A percentile compares a stretch with the other conserved stretches of the same genome.
phyloP scores from a whole-genome alignment of 2,329 filamentous ascomycete species.

The Sarocladiaceae sp. region DNA sequence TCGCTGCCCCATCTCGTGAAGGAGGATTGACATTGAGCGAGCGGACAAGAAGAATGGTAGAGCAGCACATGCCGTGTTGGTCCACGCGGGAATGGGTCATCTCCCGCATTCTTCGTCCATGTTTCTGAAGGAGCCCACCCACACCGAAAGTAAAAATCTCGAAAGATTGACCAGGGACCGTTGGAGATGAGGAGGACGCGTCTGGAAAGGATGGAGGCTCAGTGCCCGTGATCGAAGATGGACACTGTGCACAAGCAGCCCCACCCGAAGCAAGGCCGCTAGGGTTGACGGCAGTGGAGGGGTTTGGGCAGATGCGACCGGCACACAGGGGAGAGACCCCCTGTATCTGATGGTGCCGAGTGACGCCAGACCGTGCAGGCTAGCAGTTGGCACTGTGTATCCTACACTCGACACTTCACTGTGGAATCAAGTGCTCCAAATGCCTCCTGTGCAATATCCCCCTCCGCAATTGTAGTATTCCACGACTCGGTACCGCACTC shows the following conservation, averaged over 20 bases:
- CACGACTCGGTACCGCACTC: neutral
- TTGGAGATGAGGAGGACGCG: neutral
- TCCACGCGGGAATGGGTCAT: neutral
- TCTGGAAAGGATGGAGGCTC: neutral
- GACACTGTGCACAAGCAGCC: no score
- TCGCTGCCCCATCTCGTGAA: no score
- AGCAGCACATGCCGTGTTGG: no score
- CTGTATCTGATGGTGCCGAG: neutral
- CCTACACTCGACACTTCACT: no score
- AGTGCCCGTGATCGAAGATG: neutral
- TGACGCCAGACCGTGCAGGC: neutral
- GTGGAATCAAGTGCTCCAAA: slow-evolving; percentile 1
- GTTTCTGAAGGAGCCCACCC: slow-evolving; percentile 5
- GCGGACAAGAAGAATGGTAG: no score
- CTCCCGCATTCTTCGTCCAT: slow-evolving; percentile 7
- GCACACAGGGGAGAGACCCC: no score
- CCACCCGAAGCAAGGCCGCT: no score
- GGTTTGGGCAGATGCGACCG: no score
- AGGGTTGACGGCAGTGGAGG: no score
- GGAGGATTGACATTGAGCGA: no score
- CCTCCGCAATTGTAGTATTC: neutral
- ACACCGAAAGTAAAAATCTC: slow-evolving; percentile 7
- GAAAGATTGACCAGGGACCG: neutral
- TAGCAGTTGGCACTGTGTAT: neutral
- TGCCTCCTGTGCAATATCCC: slow-evolving; percentile 8